These are phyloP conservation scores for Quercus alba DNA, from an alignment of 306 rosid genomes.

Conservation along the genomic window DNA sequence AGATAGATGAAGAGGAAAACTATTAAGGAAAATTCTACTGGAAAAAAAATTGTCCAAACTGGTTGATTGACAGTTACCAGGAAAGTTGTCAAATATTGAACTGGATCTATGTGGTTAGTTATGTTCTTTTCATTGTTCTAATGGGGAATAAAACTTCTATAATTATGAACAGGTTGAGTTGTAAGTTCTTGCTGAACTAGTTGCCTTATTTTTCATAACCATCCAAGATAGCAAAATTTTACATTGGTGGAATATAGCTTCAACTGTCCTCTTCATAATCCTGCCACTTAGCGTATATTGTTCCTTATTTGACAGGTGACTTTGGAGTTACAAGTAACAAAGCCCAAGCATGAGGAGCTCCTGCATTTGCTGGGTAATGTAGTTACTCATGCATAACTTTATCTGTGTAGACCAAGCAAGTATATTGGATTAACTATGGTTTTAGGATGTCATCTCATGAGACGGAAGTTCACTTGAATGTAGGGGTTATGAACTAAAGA, in stretches of 20 bases:
- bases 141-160: neutral
- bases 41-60: neutral
- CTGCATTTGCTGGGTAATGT: slow-evolving; percentile 36
- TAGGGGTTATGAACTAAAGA: neutral
- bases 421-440: too few species aligned
- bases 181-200: neutral
- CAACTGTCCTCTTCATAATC: neutral
- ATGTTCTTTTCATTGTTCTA: neutral
- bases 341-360: slow-evolving; percentile 61
- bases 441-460: neutral
- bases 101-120: neutral
- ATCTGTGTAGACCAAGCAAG: too few species aligned
- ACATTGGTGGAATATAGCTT: neutral
- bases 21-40: too few species aligned
- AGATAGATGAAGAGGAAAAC: too few species aligned
- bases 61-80: neutral
- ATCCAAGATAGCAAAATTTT: neutral
- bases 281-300: neutral
- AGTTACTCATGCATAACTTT: slow-evolving; percentile 35
- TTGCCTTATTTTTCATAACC: neutral
- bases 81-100: neutral
- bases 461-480: neutral
- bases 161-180: neutral
- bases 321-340: slow-evolving; percentile 60
- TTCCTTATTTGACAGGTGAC: slow-evolving; percentile 51